phyloP scores from a whole-genome alignment of 2,329 filamentous ascomycete genomes.

The Sarocladium strictum region DNA sequence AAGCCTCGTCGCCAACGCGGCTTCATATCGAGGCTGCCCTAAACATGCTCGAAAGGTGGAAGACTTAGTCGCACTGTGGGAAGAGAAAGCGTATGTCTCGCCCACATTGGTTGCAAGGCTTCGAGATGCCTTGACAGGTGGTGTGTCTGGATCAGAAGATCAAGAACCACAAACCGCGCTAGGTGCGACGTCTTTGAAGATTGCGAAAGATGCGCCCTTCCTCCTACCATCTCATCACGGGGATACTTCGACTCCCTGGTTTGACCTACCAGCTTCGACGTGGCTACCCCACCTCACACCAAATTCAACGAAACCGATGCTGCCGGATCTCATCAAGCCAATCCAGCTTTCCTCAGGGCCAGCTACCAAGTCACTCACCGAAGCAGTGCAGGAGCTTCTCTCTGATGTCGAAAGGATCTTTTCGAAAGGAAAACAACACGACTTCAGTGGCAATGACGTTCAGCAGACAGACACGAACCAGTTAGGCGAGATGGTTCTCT shows the following conservation, averaged over 20 bases:
- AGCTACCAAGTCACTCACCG: constrained; percentile 58
- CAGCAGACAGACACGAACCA: constrained; percentile 61
- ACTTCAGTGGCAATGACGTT: constrained; percentile 29
- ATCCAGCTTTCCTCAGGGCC: constrained; percentile 64
- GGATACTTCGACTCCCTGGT: constrained; percentile 66
- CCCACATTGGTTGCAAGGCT: constrained; percentile 49
- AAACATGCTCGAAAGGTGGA: constrained; percentile 62
- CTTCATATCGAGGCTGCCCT: constrained; percentile 53
- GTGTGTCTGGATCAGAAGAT: not conserved
- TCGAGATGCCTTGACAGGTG: constrained; percentile 41
- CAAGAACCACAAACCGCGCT: constrained; percentile 22
- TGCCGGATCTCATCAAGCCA: constrained; percentile 63
- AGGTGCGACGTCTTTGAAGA: constrained; percentile 25
- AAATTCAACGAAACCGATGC: constrained; percentile 69
- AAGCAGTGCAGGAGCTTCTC: constrained; percentile 65
- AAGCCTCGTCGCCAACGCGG: constrained; percentile 53
- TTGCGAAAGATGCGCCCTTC: constrained; percentile 56
- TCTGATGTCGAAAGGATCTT: constrained; percentile 66
- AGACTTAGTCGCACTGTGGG: constrained; percentile 64
- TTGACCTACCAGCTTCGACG: constrained; percentile 76
- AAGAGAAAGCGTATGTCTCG: constrained; percentile 57
- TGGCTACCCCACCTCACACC: constrained; percentile 74
- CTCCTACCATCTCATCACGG: constrained; percentile 73
- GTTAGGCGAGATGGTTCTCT: constrained; percentile 62
- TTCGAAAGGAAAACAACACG: constrained; percentile 39